Evolutionary conservation across 2,329 filamentous ascomycete species (phyloP), one percentile per base, ranked within the genome.

Genomic region (Cladophialophora carrionii): DNA sequence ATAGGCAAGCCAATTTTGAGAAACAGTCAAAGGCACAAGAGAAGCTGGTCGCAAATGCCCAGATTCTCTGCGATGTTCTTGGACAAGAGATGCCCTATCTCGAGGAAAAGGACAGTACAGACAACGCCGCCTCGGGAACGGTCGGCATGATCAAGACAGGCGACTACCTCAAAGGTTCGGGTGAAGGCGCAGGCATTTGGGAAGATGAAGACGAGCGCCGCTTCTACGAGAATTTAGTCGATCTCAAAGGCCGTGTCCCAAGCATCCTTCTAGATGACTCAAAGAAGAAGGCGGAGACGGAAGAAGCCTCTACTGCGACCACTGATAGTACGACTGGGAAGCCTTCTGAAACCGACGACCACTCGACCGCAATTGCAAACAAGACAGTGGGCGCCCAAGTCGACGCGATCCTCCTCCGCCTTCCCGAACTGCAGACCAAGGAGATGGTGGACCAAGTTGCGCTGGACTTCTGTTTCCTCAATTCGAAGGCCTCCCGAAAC

Each of bases 341-440:
- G 73, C 69, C 80, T 24, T 78, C 82, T 4, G 82, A 87, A 29
- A 78, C 80, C 6, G 93, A 97, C 57, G 94, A 97, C 68, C 89
- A 90, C 74, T 97, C 94, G 2, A 96, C 87, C n/a, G 87, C 92
- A 1, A 98, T 99, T 74, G 92, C 90, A 32, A 99, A 98, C 82
- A 98, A 97, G 80, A 96, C 92, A 2, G 95, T 98, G 65, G 95
- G 95, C 57, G 94, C 95, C 2, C 95, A 99, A 76, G 95, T 99
- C 2, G 96, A 99, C 76, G 90, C 92, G 17, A 83, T 99, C 46
- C 82, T 99, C 32, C 85, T 92, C 24, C 88, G 92, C 24, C 84
- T 99, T n/a, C 92, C 93, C 0, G 94, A 98, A 67, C 81, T 99
- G 59, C 94, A 91, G 43, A 94, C 86, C 73, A 98, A 97, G 74